Evolutionary conservation across 2,329 filamentous ascomycete genomes (phyloP), one percentile per base, ranked within the genome.

Genomic region (Fusarium haematococcum): DNA sequence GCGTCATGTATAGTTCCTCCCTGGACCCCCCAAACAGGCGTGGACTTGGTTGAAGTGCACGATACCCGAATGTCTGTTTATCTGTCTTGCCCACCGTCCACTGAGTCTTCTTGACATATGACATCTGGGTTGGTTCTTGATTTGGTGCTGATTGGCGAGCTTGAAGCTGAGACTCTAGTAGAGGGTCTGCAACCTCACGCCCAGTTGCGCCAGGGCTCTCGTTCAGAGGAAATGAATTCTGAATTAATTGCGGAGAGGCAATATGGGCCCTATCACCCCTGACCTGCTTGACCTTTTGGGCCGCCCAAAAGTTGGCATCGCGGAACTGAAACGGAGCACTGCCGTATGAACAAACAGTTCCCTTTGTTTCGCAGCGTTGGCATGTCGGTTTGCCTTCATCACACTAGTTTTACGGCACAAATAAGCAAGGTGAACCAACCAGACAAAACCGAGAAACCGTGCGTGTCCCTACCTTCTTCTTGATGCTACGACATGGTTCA

Each of bases 41-140:
- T 25, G 43, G 43, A 0, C 43, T 10, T 2, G 43, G 43, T 3
- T 9, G 43, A 25, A 48, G 43, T 18, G 14, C 8, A 25, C 6
- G 23, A 2, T 48, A 23, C 5, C 23, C 0, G 14, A 2, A 25
- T 16, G 4, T 2, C 1, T 2, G 8, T 10, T 48, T 18, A 25
- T 25, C 9, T 0, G 1, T 9, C 20, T 10, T 48, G 0, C 8
- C 5, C 14, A 16, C 7, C 1, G 20, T 6, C 3, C 25, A 25
- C 25, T 18, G 43, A 6, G 8, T 1, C 43, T 3, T 25, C 4
- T 4, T 48, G 20, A 8, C 6, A 45, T 7, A 4, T 45, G 41
- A 3, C 20, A 16, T 5, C 7, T 2, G 41, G 20, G 4, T 1
- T 23, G 7, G 41, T 0, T 45, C 3, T 0, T 45, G 41, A 9